Conservation (phyloP, 1,284 basidiomycete genomes). For the Naganishia liquefaciens region DNA sequence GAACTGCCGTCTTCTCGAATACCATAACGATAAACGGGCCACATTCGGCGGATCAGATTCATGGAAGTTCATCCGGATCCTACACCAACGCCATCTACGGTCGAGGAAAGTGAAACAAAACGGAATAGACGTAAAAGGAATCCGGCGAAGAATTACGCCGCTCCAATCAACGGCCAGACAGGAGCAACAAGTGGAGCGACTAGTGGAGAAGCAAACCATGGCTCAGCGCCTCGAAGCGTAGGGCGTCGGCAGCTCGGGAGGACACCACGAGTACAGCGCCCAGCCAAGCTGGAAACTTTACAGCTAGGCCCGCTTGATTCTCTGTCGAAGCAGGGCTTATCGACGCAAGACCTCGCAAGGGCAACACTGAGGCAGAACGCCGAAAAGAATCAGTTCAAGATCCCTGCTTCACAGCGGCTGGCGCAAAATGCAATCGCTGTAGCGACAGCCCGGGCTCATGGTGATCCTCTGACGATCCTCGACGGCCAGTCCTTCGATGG, state of each 20-base stretch:
- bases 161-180: no score
- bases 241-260: not conserved
- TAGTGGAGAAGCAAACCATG: not conserved
- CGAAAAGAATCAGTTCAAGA: constrained; percentile 3
- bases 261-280: not conserved
- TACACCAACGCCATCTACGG: not conserved
- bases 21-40: not conserved
- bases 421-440: not conserved
- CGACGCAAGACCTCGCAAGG: not conserved
- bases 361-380: not conserved
- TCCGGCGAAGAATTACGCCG: not conserved
- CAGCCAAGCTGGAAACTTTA: constrained; percentile 1
- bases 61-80: not conserved
- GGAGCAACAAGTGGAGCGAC: not conserved
- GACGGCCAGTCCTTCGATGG: constrained; percentile 1
- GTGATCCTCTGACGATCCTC: not conserved
- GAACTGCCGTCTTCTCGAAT: not conserved
- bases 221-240: not conserved
- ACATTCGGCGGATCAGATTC: not conserved
- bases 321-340: not conserved
- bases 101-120: not conserved
- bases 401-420: not conserved
- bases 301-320: constrained; percentile 15
- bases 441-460: not conserved
- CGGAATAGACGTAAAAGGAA: not conserved